Percentiles rank a stretch among this genome's conserved stretches.
Conservation (phyloP, 495 filamentous ascomycete genomes). For the Aspergillus leporis region DNA sequence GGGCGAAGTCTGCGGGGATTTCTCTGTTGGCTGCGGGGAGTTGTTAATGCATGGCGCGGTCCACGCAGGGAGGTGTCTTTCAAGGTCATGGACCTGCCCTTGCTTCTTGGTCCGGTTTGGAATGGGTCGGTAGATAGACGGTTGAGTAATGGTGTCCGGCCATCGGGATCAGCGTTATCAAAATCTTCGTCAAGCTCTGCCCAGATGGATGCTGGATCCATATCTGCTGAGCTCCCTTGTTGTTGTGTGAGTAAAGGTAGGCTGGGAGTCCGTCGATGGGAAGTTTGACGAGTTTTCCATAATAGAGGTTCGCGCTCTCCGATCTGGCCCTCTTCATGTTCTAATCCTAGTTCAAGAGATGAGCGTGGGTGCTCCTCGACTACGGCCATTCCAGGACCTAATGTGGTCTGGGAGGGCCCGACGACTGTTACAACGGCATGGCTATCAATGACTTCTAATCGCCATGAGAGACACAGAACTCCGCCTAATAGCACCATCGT, state of each 20-base stretch:
- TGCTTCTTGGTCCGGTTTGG: conserved; percentile 28
- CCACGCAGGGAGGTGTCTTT: conserved; percentile 22
- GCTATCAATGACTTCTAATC: conserved; percentile 71
- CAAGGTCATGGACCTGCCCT: conserved; percentile 24
- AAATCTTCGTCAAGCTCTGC: conserved; percentile 51
- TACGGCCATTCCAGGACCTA: conserved; percentile 47
- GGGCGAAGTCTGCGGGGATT: conserved; percentile 25
- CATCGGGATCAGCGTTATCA: conserved; percentile 21
- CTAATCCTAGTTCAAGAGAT: conserved; percentile 23
- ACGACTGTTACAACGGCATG: conserved; percentile 48
- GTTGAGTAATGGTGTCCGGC: conserved; percentile 15
- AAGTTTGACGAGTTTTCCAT: conserved; percentile 20
- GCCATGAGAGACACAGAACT: conserved; percentile 92
- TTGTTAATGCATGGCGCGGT: conserved; percentile 29
- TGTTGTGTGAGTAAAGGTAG: conserved; percentile 34
- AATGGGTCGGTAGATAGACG: conserved; percentile 21
- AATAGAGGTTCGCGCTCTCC: conserved; percentile 46
- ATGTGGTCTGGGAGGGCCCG: conserved; percentile 38
- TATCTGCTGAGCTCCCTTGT: conserved; percentile 31
- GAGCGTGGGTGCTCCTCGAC: conserved; percentile 38
- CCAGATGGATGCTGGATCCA: conserved; percentile 51
- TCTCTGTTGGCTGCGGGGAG: conserved; percentile 26
- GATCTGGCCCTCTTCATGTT: conserved; percentile 34
- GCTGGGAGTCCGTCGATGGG: conserved; percentile 41
- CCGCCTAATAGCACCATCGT: conserved; percentile 83